Conservation (phyloP, 2,329 filamentous ascomycete genomes). For the Cladosporium sp. region DNA sequence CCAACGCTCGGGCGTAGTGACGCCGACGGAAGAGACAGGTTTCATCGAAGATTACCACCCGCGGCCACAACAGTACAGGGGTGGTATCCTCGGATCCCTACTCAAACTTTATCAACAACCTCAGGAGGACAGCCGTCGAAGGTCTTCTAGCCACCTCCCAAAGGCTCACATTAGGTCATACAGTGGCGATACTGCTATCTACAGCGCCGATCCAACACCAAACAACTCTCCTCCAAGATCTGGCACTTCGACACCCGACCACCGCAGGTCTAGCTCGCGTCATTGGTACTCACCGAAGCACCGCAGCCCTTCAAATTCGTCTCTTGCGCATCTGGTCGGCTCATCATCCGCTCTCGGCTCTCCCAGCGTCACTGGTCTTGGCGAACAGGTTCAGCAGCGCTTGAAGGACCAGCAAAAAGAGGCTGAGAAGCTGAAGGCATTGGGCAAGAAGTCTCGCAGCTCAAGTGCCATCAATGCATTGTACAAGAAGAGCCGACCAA, state of each 20-base stretch:
- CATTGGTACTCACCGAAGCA: slow-evolving; percentile 34
- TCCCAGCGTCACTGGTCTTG: slow-evolving; percentile 37
- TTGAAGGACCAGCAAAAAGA: slow-evolving; percentile 35
- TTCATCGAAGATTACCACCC: slow-evolving; percentile 61
- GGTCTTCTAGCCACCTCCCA: slow-evolving; percentile 14
- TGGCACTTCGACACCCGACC: slow-evolving; percentile 38
- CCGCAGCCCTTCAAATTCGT: slow-evolving; percentile 34
- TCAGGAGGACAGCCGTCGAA: slow-evolving; percentile 2
- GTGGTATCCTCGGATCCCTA: slow-evolving; percentile 67
- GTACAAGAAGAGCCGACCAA: slow-evolving; percentile 32
- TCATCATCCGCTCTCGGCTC: slow-evolving; percentile 41
- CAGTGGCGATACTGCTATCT: slow-evolving; percentile 12
- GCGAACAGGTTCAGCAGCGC: slow-evolving; percentile 38
- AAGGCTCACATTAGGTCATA: slow-evolving; percentile 13
- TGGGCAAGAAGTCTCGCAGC: slow-evolving; percentile 17
- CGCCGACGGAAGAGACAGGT: slow-evolving; percentile 44
- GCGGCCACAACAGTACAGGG: slow-evolving; percentile 62
- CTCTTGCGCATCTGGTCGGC: slow-evolving; percentile 41
- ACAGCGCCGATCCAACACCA: slow-evolving; percentile 9
- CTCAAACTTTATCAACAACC: slow-evolving; percentile 62
- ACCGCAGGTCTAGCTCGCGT: slow-evolving; percentile 19
- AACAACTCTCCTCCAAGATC: slow-evolving; percentile 38
- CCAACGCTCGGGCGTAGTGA: slow-evolving; percentile 43
- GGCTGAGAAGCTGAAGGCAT: slow-evolving; percentile 28
- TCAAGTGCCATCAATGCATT: slow-evolving; percentile 33